These are phyloP conservation scores for Gyromitra esculenta DNA, from an alignment of 2,329 filamentous ascomycete genomes.

Conservation along the genomic window DNA sequence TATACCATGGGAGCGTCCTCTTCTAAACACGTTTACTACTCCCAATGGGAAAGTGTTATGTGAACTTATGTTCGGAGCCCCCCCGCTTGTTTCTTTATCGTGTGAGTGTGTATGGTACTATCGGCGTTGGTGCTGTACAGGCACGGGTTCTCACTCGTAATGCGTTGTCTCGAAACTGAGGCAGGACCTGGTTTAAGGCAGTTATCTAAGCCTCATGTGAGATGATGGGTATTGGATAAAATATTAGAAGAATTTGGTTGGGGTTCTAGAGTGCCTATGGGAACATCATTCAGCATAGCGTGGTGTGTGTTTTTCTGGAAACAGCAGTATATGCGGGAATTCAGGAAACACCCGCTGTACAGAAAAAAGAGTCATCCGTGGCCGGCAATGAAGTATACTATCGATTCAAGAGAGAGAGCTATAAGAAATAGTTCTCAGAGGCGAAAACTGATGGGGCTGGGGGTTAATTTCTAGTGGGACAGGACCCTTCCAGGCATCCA, in stretches of 20 bases:
- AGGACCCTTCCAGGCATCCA: neutral
- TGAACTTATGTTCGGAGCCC: constrained; percentile 4
- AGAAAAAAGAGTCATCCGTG: neutral
- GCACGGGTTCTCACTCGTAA: constrained; percentile 37
- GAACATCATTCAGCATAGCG: neutral
- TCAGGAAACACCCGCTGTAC: neutral
- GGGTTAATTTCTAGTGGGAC: neutral
- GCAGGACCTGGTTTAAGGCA: neutral
- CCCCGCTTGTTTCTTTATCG: neutral
- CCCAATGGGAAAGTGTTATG: neutral
- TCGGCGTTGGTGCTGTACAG: neutral
- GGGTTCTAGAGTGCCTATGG: neutral
- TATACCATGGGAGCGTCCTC: neutral
- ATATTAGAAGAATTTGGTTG: neutral
- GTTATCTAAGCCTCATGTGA: neutral
- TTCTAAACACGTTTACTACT: neutral
- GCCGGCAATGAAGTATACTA: neutral
- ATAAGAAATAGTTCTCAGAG: constrained; percentile 3
- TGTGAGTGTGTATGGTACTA: neutral
- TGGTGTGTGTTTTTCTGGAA: neutral
- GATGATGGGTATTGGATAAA: neutral
- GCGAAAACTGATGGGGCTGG: neutral
- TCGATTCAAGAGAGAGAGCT: neutral
- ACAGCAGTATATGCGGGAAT: no score
- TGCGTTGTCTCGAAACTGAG: neutral